Evolutionary conservation across 192 early-diverging fungal genomes (phyloP).

Genomic region (Spizellomyces punctatus): DNA sequence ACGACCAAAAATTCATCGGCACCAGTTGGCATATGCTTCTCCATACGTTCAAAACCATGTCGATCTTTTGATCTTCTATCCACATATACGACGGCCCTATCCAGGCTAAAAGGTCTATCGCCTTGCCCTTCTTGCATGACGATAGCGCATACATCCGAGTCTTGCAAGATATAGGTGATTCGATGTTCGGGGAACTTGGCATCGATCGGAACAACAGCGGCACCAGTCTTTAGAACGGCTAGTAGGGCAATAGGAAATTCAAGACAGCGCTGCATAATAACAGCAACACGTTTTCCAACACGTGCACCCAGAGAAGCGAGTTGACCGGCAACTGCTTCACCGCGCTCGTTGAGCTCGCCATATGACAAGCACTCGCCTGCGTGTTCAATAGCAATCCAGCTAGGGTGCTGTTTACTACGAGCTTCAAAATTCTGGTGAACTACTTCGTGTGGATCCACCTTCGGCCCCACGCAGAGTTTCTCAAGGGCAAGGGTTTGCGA

Average conservation of each 20-base stretch:
- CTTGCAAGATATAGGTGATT: constrained; percentile 16
- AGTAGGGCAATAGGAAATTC: constrained; percentile 21
- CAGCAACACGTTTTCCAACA: background rate
- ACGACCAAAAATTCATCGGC: too few relatives aligned
- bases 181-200: constrained; percentile 1
- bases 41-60: too few relatives aligned
- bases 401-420: background rate
- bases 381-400: background rate
- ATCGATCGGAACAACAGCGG: constrained; percentile 37
- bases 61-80: too few relatives aligned
- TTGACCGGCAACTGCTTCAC: constrained; percentile 24
- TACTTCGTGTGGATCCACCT: too few relatives aligned
- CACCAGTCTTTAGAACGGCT: constrained; percentile 41
- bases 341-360: constrained; percentile 8
- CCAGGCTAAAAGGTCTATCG: too few relatives aligned
- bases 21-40: too few relatives aligned
- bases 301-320: background rate
- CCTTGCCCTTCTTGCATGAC: too few relatives aligned
- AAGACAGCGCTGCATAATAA: constrained; percentile 5
- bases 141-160: too few relatives aligned
- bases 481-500: too few relatives aligned
- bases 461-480: too few relatives aligned
- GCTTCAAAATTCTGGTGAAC: background rate
- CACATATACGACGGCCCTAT: too few relatives aligned
- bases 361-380: constrained; percentile 6